Evolutionary conservation across 345 rosid genomes (phyloP), one percentile per base, ranked within the genome.

Genomic region (Raphanus sativus): DNA sequence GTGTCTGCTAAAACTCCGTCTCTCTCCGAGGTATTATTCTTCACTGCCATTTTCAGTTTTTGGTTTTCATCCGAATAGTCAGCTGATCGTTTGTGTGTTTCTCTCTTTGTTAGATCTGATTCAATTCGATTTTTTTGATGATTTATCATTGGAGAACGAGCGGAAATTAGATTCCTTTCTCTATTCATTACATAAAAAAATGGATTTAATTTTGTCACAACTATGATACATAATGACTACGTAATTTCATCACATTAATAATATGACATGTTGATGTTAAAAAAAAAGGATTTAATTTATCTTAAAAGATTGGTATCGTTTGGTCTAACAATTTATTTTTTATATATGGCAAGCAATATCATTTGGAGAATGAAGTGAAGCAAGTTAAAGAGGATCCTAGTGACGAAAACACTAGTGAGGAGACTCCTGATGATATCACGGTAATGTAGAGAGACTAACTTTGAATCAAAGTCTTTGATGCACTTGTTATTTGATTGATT

Each of bases 351-450:
- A 42, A 92, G 97, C 92, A 92, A 81, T 94, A 94, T 81, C 70
- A 81, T 17, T 79, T 94, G 89, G 89, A 82, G 70, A 85, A 90
- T 81, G 97, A 86, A 36, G 88, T 74, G 82, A 89, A 52, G 58
- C 58, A 52, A 15, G 17, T 48, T 48, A 48, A 48, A 4, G 54
- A 48, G 16, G 16, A 73, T 45, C 69, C 71, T 74, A 67, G 83
- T 75, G 83, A 9, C 4, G 84, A 11, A 12, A 13, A 42, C 16
- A 4, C 86, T 0, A 83, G 45, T 45, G 85, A 48, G 17, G 97
- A 90, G 80, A 69, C 85, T 62, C 86, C 88, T 10, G 97, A 89
- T 28, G 97, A 89, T 80, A 86, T 92, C 73, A 90, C 87, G 95
- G 98, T 48, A 21, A 21, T 21, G 1, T 21, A 21, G 21, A 21